Evolutionary conservation across 805 yeast species (phyloP), one percentile per base, ranked within the genome.

Genomic region (Suhomyces xylopsoci): DNA sequence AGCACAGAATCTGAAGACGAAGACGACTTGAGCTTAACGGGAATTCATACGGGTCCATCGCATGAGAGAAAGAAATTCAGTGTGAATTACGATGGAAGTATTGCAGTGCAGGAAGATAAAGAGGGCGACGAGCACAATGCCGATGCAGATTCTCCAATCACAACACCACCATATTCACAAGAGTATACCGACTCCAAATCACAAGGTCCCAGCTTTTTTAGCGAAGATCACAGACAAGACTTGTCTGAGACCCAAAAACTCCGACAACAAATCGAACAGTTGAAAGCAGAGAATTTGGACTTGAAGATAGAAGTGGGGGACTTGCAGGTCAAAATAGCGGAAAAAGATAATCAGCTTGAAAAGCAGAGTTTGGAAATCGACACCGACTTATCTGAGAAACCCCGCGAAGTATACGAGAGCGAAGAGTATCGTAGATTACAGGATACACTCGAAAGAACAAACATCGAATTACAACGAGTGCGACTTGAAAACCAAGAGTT

Each of bases 151-250:
- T 63, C 71, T 9, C 73, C 74, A 15, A 57, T 58, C 8, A 70
- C 75, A 3, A 65, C 74, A 2, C 74, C 74, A 3, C 75, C 76
- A 1, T 62, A 55, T 10, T 69, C 74, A 26, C 62, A 58, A 49
- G 67, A 65, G n/a, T 42, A 15, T 17, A 41, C 28, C 12, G 50
- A 32, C 10, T 5, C 25, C 20, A 24, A 49, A 32, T 34, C 17
- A 15, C 32, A 19, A 6, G 24, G 12, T 10, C 15, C 32, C 12
- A 36, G 30, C 15, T 24, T 45, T 10, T 46, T 45, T 19, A 48
- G 51, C 19, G 45, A 34, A 1, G 15, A 40, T 5, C 24, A 22
- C 3, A 49, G 49, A 5, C 26, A 22, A 15, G 44, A 34, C 9
- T 47, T 14, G 38, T 49, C 28, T 43, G 51, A 26, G 32, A 42